Base-by-base conservation (phyloP, 257 asterid genomes). In the Ilex asprella region DNA sequence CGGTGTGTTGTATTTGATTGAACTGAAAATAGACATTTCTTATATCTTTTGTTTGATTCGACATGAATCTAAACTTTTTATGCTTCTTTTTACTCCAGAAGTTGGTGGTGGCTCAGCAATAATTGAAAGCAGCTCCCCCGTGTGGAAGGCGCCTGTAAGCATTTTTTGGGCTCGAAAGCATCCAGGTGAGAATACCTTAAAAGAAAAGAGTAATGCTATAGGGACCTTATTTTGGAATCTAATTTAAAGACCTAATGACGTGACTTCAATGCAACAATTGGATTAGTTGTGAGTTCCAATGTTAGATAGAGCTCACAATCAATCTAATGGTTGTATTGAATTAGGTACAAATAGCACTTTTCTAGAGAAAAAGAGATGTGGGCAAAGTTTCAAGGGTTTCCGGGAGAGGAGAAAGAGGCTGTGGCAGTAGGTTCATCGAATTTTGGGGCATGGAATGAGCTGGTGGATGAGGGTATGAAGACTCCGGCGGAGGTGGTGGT, bases 131-230 rank as follows among this genome's bases (percentile, higher is more conserved):
- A 89, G 27, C 96, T 64, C 97, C 97, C 13, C 60, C 8, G 41
- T 35, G 86, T 15, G 74, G 54, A 84, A 74, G 78, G 84, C 76
- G 64, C 78, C 84, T 2, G 76, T 72, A 70, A 76, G 76, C 81
- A 77, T 62, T 60, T 65, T 79, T 49, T 71, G 66, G 66, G 65
- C 16, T 54, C 84, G 92, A 62, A 87, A 76, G 70, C 96, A 66
- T 61, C 94, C 94, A 2, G 99, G 99, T 66, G 99, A 93, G 81
- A 87, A 86, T 80, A 93, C 99, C 14, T 78, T 93, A 60, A 93
- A 93, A n/a, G n/a, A n/a, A n/a, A n/a, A n/a, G n/a, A n/a, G n/a
- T n/a, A n/a, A n/a, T n/a, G n/a, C n/a, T n/a, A n/a, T n/a, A n/a
- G n/a, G n/a, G n/a, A n/a, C n/a, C n/a, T n/a, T n/a, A n/a, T n/a